Base-by-base conservation (phyloP, 768 basidiomycete genomes). In the Tylopilus rubrobrunneus region DNA sequence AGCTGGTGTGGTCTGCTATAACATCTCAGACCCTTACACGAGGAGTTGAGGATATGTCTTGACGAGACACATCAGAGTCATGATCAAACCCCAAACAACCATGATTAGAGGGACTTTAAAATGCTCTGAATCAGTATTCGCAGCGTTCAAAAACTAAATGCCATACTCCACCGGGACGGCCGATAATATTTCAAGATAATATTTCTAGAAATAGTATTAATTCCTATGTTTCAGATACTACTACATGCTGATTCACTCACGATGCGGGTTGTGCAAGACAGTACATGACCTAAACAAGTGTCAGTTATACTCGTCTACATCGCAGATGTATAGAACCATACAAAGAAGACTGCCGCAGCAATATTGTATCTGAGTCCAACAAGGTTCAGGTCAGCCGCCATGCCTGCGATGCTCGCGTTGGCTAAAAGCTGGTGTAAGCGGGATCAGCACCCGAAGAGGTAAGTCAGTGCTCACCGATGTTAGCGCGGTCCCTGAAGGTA, bases 331-430 rank as follows among this genome's bases (percentile, higher is more conserved):
- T 36, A 15, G 21, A 49, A 52, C 39, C 65, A 34, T 37, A 68
- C 69, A 48, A 73, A 75, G 60, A 75, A 74, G 52, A 78, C 40
- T 4, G 75, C 72, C 7, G 74, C 68, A 12, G 64, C 74, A 19
- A 56, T 69, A 37, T 74, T 76, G 46, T 75, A 74, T 51, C 63
- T 65, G 7, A 73, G 62, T 9, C 74, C 73, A 3, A 57, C 44
- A 27, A 74, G 67, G 10, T 72, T 10, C 43, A 74, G 58, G 51
- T 79, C 77, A 4, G 41, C 52, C 12, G 64, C 61, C 77, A 79
- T 75, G 8, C 78, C 78, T 7, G 77, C 78, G 33, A 81, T 67
- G 62, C 64, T 64, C 1, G 76, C 75, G 39, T 77, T 76, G 47
- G 67, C 76, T 76, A 25, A 43, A n/a, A 37, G 17, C 14, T 49